Conservation (phyloP, 1,139 yeast genomes). For the Suhomyces bokatorum region DNA sequence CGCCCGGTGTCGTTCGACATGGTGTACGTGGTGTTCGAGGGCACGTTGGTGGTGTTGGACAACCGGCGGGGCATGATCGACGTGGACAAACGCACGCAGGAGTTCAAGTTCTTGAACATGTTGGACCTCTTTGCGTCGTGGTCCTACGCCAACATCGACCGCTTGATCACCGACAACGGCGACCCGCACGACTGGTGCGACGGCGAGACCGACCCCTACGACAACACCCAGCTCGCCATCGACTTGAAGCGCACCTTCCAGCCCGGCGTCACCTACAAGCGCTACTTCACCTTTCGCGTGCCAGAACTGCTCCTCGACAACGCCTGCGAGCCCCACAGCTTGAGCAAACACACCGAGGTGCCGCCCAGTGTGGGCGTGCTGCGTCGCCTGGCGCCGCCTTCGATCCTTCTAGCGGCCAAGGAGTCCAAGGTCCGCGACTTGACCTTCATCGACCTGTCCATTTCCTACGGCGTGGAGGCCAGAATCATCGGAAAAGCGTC, state of each 20-base stretch:
- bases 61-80: constrained; percentile 32
- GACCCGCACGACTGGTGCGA: constrained; percentile 54
- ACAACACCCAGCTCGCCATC: constrained; percentile 33
- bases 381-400: constrained; percentile 18
- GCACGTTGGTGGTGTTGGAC: constrained; percentile 27
- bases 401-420: constrained; percentile 24
- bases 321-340: constrained; percentile 37
- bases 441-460: constrained; percentile 35
- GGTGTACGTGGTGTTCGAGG: constrained; percentile 39
- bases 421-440: constrained; percentile 33
- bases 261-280: constrained; percentile 36
- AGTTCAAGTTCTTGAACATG: constrained; percentile 44
- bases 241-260: constrained; percentile 34
- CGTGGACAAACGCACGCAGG: constrained; percentile 27
- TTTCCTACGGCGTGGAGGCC: constrained; percentile 40
- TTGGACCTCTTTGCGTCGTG: constrained; percentile 49
- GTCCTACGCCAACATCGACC: constrained; percentile 48
- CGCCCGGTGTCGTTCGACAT: constrained; percentile 35
- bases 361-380: constrained; percentile 43
- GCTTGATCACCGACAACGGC: constrained; percentile 47
- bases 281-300: constrained; percentile 44
- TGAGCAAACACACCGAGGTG: constrained; percentile 36
- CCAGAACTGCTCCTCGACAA: constrained; percentile 43
- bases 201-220: constrained; percentile 48
- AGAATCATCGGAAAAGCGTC: constrained; percentile 45